Base-by-base conservation (phyloP, 1,284 basidiomycete genomes). In the Tremellales sp. region DNA sequence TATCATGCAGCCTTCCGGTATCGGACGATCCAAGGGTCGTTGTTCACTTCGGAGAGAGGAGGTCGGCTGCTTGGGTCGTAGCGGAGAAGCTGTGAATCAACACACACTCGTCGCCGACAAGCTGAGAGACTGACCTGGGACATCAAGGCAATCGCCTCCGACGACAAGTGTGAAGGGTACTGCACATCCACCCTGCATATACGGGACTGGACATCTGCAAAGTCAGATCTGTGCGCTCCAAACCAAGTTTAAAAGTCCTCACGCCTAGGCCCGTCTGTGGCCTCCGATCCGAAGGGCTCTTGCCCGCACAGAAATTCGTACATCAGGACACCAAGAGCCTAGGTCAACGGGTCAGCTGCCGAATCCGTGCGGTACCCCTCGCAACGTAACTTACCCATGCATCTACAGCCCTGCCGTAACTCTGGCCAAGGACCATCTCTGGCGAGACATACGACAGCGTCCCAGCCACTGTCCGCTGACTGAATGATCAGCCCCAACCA, bases 401-500 rank as follows among this genome's bases (percentile, higher is more conserved):
- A 51, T 72, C 70, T 1, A 70, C 49, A 0, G 57, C 61, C 22
- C 53, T 54, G 0, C 67, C 70, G 49, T 70, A 68, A 2, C 65
- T 53, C 49, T 62, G 62, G 0, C 85, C 85, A 58, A 94, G 87
- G 12, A 97, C 87, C 94, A 97, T 97, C 77, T 97, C 94, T 2
- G 94, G 94, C 0, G 94, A 89, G 4, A 97, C 80, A 65, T 97
- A 97, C 67, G 96, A 91, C 42, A 94, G 75, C 4, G 94, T 97
- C 1, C 93, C 93, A 60, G 92, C 97, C 8, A 96, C 77, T 0
- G 91, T 96, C 70, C 82, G 85, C 45, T 91, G 78, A 19, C 76
- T 72, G 48, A 3, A 2, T 4, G 44, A 11, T 29, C 40, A 33
- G 41, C 25, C 11, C 6, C 7, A 31, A 13, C 7, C 12, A 11